These are phyloP conservation scores for Colletotrichum brevisporum DNA, from an alignment of 2,329 filamentous ascomycete species.

Conservation along the genomic window DNA sequence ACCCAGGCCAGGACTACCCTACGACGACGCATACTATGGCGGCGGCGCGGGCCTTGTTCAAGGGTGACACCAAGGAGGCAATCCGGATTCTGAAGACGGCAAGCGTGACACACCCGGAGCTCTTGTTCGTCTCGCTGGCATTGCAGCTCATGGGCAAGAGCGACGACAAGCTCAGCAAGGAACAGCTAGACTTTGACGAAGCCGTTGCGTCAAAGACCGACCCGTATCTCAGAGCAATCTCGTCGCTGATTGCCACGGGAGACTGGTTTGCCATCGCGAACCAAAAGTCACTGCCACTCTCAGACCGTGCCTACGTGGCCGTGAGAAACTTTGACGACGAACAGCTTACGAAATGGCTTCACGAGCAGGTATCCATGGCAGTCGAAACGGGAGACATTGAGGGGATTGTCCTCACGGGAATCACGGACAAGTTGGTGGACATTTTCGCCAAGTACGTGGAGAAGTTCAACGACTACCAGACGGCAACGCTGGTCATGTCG, in stretches of 20 bases:
- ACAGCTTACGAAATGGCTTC: constrained; percentile 76
- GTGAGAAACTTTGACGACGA: constrained; percentile 75
- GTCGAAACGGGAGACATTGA: constrained; percentile 80
- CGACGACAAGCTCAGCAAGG: constrained; percentile 58
- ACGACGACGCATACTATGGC: constrained; percentile 78
- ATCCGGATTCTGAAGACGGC: constrained; percentile 78
- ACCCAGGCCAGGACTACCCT: constrained; percentile 62
- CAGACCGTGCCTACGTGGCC: constrained; percentile 82
- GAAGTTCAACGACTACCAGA: constrained; percentile 84
- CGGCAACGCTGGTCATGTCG: constrained; percentile 80
- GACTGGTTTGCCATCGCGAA: constrained; percentile 83
- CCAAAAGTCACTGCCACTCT: constrained; percentile 79
- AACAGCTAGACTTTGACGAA: constrained; percentile 71
- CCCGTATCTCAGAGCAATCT: constrained; percentile 84
- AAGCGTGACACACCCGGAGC: constrained; percentile 73
- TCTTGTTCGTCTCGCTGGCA: constrained; percentile 77
- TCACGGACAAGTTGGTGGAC: constrained; percentile 80
- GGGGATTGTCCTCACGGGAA: constrained; percentile 82
- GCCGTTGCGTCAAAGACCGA: constrained; percentile 76
- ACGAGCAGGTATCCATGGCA: constrained; percentile 72
- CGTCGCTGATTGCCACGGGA: constrained; percentile 81
- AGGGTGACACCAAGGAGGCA: constrained; percentile 77
- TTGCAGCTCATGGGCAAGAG: constrained; percentile 73
- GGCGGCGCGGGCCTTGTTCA: constrained; percentile 82
- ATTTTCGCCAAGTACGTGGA: constrained; percentile 82